phyloP scores from a whole-genome alignment of 1,284 basidiomycete species.

The Cutaneotrichosporon daszewskae region DNA sequence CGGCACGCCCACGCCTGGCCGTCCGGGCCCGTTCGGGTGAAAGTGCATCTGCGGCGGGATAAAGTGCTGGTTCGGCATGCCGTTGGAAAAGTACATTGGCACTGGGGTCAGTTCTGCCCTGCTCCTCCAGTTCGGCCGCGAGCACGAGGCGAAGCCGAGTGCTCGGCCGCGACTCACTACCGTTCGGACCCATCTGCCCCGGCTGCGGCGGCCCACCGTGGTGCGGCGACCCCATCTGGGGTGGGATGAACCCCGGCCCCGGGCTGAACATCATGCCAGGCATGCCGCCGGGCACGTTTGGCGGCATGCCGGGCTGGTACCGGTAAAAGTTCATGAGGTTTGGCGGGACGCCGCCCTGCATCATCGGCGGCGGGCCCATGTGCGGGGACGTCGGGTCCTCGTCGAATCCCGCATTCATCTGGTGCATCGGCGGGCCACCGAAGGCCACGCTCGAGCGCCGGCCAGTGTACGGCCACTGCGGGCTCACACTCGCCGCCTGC shows the following conservation, averaged over 20 bases:
- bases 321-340: constrained; percentile 33
- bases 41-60: constrained; percentile 38
- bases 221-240: constrained; percentile 24
- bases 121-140: not conserved
- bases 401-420: constrained; percentile 3
- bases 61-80: constrained; percentile 31
- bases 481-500: constrained; percentile 63
- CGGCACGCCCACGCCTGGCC: constrained; percentile 12
- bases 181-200: constrained; percentile 27
- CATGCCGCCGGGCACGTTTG: constrained; percentile 20
- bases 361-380: constrained; percentile 20
- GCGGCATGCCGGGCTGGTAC: constrained; percentile 34
- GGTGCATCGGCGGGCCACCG: constrained; percentile 38
- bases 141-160: too few relatives aligned
- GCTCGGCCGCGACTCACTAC: constrained; percentile 31
- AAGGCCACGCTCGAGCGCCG: constrained; percentile 69
- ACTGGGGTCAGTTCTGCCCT: constrained; percentile 3
- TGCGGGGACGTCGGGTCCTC: constrained; percentile 17
- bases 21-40: constrained; percentile 22
- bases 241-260: constrained; percentile 21
- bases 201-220: constrained; percentile 25
- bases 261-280: constrained; percentile 39
- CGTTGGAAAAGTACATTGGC: constrained; percentile 17
- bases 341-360: constrained; percentile 27
- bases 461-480: constrained; percentile 81